Percentiles rank a stretch among this genome's conserved stretches.
phyloP scores from a whole-genome alignment of 176 grass and related monocot species.

The Triticum dicoccoides region DNA sequence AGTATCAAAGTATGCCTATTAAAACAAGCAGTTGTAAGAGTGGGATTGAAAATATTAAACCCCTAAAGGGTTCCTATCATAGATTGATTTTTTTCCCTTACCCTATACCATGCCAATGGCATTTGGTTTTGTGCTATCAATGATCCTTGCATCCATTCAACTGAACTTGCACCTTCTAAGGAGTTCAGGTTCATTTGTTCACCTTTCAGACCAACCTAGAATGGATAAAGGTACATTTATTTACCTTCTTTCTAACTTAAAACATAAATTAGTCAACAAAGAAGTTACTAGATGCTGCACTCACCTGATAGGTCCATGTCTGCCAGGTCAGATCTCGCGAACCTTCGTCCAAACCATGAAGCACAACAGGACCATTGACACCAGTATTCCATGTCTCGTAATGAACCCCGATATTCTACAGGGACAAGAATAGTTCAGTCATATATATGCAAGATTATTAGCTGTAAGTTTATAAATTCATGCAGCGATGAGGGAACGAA shows the following conservation, averaged over 20 bases:
- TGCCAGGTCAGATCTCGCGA: conserved; percentile 93
- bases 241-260: conserved; percentile 14
- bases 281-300: background rate
- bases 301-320: conserved; percentile 91
- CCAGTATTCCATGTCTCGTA: conserved; percentile 97
- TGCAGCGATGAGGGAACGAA: conserved; percentile 32
- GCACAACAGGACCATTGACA: conserved; percentile 78
- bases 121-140: conserved; percentile 70
- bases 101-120: conserved; percentile 92
- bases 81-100: conserved; percentile 34
- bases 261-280: background rate
- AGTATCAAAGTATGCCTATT: conserved; percentile 82
- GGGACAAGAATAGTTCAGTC: conserved; percentile 4
- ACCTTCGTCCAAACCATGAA: conserved; percentile 81
- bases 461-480: background rate
- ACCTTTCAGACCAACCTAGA: conserved; percentile 91
- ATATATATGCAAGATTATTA: conserved; percentile 10
- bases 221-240: conserved; percentile 3
- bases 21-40: conserved; percentile 16
- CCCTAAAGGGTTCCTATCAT: background rate
- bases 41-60: background rate
- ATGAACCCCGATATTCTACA: conserved; percentile 90
- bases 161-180: conserved; percentile 71
- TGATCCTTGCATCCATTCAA: conserved; percentile 96
- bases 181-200: conserved; percentile 98